A percentile compares a stretch with the other conserved stretches of the same genome.
These are phyloP conservation scores for Penicillium sp. DNA, from an alignment of 2,329 filamentous ascomycete species.

Conservation along the genomic window DNA sequence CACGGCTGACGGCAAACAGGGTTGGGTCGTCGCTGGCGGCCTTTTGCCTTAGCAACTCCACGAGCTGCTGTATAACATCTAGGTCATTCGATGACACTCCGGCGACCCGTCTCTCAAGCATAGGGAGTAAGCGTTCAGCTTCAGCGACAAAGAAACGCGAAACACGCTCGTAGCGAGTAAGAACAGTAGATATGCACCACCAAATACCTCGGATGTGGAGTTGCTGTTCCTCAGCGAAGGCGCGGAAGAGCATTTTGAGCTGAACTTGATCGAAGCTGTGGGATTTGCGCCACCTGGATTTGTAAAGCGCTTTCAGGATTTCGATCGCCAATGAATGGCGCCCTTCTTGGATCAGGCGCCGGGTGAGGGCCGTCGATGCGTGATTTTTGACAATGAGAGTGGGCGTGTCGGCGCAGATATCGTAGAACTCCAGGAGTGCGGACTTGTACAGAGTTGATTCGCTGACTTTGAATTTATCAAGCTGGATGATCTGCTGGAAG, in stretches of 20 bases:
- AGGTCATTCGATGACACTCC: constrained; percentile 1
- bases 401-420: constrained; percentile 32
- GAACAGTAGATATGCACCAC: constrained; percentile 40
- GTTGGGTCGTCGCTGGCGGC: not conserved
- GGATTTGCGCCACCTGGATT: constrained; percentile 33
- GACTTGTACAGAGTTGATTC: constrained; percentile 31
- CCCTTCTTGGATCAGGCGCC: constrained; percentile 26
- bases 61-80: not conserved
- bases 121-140: constrained; percentile 24
- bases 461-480: constrained; percentile 13
- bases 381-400: constrained; percentile 36
- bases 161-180: constrained; percentile 32
- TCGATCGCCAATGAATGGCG: constrained; percentile 30
- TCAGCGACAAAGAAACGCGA: constrained; percentile 34
- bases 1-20: not conserved
- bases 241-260: constrained; percentile 38
- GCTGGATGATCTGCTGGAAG: constrained; percentile 34
- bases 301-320: constrained; percentile 35
- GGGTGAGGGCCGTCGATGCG: constrained; percentile 27
- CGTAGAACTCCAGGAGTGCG: constrained; percentile 39
- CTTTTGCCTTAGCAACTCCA: constrained; percentile 9
- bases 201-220: constrained; percentile 34
- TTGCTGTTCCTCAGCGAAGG: constrained; percentile 24
- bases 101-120: constrained; percentile 7
- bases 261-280: constrained; percentile 35